Base-by-base conservation (phyloP, 2,329 filamentous ascomycete species). In the Neocatenulostroma microsporum region DNA sequence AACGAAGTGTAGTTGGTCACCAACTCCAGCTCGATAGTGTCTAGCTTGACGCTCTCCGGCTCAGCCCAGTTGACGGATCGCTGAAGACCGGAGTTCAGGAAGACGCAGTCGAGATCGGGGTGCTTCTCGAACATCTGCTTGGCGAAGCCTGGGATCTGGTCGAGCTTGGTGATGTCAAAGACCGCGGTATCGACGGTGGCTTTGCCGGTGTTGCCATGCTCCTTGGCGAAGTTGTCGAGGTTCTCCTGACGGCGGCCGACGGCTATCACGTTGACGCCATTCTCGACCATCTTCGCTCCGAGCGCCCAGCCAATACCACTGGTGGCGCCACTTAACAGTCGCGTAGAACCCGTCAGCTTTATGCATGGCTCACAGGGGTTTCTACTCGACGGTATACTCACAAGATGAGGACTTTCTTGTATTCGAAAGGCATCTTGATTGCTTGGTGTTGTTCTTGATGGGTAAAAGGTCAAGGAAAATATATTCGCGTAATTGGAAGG, bases 41-140 rank as follows among this genome's bases (percentile, higher is more conserved):
- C 47, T 5, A 73, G 48, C 41, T 73, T 63, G 30, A 74, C 58
- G 2, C 55, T 63, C 4, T 66, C 60, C 2, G 69, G 68, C 29
- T 70, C 62, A 15, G 63, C 58, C 46, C 72, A 72, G 49, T 73
- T 61, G 41, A 70, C 63, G 8, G 58, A 57, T 7, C 69, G 60
- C 50, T 74, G 70, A 21, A 73, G 67, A n/a, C 70, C 70, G 1
- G 68, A 65, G 53, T 74, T 73, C 32, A 74, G 50, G 39, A 74
- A 61, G n/a, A 73, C 53, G 39, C 63, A 67, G 48, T 73, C 70
- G 3, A 74, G 53, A 41, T 73, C 70, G 0, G 69, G 63, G 42
- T 74, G 66, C 36, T 61, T 58, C 20, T 50, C 52, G 14, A 60
- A 66, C 24, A 69, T 51, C 12, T 62, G 56, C 15, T 56, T 51